Conservation (phyloP, 345 rosid species). For the Kernera saxatilis region DNA sequence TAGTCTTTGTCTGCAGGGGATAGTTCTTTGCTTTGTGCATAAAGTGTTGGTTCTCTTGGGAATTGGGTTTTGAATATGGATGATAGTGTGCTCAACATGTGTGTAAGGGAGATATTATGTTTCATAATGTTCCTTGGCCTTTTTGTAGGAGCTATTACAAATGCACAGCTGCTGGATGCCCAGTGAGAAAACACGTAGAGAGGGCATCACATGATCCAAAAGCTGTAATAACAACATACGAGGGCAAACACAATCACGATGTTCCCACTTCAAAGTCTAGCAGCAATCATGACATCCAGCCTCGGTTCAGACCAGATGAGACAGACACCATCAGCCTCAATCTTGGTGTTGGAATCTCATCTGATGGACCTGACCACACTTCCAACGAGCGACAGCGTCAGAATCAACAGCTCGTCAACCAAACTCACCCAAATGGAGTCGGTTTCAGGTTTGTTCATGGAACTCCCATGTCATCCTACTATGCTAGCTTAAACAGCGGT, state of each 20-base stretch:
- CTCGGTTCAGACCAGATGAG: constrained; percentile 52
- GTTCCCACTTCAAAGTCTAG: constrained; percentile 72
- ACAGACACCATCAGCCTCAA: constrained; percentile 78
- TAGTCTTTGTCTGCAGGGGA: neutral
- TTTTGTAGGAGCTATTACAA: constrained; percentile 90
- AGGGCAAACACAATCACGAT: constrained; percentile 96
- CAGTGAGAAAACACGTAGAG: constrained; percentile 97
- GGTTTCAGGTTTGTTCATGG: constrained; percentile 52
- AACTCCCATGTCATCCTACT: constrained; percentile 41
- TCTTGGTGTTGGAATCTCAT: constrained; percentile 83
- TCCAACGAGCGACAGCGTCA: constrained; percentile 44
- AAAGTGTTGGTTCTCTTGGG: neutral
- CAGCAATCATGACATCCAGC: constrained; percentile 53
- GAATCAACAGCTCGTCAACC: constrained; percentile 41
- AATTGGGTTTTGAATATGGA: neutral
- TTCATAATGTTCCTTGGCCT: neutral
- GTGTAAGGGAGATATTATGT: neutral
- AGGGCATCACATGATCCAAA: constrained; percentile 98
- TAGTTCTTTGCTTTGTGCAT: neutral
- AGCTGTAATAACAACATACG: constrained; percentile 97
- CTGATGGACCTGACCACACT: constrained; percentile 42
- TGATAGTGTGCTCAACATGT: neutral
- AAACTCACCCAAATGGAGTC: constrained; percentile 37
- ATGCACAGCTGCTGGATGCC: constrained; percentile 91
- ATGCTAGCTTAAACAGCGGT: constrained; percentile 52